phyloP scores from a whole-genome alignment of 169 alveolate genomes.

The Theileria sp. region DNA sequence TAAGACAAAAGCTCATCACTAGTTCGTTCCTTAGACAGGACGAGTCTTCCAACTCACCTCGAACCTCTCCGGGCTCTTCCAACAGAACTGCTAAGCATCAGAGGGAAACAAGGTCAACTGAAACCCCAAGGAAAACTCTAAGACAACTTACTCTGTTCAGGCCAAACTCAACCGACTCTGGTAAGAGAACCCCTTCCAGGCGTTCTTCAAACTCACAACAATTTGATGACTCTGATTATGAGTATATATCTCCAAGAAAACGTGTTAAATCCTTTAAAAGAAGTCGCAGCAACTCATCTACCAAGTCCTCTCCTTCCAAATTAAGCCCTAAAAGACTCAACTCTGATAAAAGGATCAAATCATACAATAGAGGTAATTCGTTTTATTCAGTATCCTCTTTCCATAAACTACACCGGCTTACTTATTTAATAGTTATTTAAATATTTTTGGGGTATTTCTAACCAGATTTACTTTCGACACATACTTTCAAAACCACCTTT shows the following conservation, averaged over 20 bases:
- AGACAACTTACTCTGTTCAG: constrained; percentile 1
- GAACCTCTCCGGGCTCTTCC: neutral
- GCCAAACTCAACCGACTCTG: neutral
- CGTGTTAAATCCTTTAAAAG: neutral
- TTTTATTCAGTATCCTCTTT: neutral
- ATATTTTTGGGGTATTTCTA: too few species aligned
- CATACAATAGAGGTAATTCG: neutral
- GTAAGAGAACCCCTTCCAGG: neutral
- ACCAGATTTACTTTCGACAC: too few species aligned
- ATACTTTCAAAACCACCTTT: too few species aligned
- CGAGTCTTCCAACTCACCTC: neutral
- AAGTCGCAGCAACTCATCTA: neutral
- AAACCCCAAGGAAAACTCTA: neutral
- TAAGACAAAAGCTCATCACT: constrained; percentile 7
- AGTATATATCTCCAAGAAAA: neutral
- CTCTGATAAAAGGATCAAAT: neutral
- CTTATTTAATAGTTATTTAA: too few species aligned
- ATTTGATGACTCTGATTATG: constrained; percentile 1
- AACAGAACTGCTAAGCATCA: neutral
- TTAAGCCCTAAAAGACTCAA: neutral
- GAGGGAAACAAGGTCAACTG: constrained; percentile 1
- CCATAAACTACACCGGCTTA: neutral
- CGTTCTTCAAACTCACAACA: neutral
- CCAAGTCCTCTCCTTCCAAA: constrained; percentile 18
- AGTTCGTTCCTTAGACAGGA: constrained; percentile 3